These are phyloP conservation scores for Nakataea oryzae DNA, from an alignment of 2,329 filamentous ascomycete genomes.

Conservation along the genomic window DNA sequence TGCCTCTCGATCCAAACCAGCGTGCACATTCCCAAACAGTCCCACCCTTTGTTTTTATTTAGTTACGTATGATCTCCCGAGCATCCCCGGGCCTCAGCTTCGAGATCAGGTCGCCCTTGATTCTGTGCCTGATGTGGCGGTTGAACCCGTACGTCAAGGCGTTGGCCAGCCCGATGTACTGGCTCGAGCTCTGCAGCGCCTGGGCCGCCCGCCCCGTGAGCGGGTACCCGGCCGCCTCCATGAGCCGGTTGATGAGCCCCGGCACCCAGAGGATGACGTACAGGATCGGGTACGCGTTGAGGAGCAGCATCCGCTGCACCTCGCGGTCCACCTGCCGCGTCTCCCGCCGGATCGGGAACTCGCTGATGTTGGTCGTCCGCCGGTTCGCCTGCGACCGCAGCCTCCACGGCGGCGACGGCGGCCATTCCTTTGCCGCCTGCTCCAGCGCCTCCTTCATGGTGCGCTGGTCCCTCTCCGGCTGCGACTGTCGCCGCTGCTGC, in stretches of 20 bases:
- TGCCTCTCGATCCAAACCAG: too few species aligned
- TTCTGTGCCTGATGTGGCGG: slow-evolving; percentile 14
- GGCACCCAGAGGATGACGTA: slow-evolving; percentile 28
- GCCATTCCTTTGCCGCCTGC: neutral
- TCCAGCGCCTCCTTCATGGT: neutral
- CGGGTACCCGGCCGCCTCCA: slow-evolving; percentile 19
- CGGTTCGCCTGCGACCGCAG: too few species aligned
- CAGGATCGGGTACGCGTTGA: slow-evolving; percentile 25
- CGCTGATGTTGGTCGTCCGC: neutral
- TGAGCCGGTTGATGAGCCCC: slow-evolving; percentile 22
- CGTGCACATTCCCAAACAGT: too few species aligned
- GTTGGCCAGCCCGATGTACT: slow-evolving; percentile 25
- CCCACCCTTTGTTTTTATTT: neutral
- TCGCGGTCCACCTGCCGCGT: slow-evolving; percentile 13
- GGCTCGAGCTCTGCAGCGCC: slow-evolving; percentile 22
- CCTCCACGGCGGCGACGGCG: neutral
- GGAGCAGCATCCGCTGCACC: slow-evolving; percentile 20
- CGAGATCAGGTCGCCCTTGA: neutral
- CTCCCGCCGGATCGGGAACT: slow-evolving; percentile 15
- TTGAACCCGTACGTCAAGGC: slow-evolving; percentile 27
- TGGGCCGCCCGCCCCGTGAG: slow-evolving; percentile 16
- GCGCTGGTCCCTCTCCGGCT: too few species aligned
- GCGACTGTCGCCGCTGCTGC: neutral
- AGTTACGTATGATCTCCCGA: too few species aligned
- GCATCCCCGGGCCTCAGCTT: neutral